phyloP scores from a whole-genome alignment of 129 eudicot species.

The Centella asiatica region DNA sequence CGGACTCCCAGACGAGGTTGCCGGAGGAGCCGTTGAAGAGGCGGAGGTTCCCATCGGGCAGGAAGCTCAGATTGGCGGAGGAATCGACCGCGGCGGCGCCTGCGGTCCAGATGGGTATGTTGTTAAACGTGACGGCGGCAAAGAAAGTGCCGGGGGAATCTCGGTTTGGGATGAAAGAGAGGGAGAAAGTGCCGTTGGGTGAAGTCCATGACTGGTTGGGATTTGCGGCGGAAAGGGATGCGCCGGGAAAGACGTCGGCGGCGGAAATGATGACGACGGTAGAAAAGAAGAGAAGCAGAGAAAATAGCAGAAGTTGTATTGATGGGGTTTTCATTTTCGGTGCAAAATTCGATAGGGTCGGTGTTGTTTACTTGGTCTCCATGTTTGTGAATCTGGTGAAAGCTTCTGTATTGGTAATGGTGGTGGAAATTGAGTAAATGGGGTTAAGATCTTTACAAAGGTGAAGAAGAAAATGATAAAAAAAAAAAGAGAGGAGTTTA shows the following conservation, averaged over 20 bases:
- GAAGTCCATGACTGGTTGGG: slow-evolving; percentile 49
- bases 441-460: not conserved
- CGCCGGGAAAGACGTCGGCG: slow-evolving; percentile 34
- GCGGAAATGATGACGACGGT: slow-evolving; percentile 13
- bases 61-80: slow-evolving; percentile 46
- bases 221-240: slow-evolving; percentile 47
- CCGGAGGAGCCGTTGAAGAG: slow-evolving; percentile 44
- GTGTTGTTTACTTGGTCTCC: not conserved
- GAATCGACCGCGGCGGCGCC: slow-evolving; percentile 31
- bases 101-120: slow-evolving; percentile 62
- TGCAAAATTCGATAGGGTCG: no score
- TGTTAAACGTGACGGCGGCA: slow-evolving; percentile 51
- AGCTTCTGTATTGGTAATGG: no score
- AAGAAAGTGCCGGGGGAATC: slow-evolving; percentile 15
- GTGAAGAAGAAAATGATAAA: not conserved
- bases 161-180: slow-evolving; percentile 34
- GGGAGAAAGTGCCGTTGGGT: slow-evolving; percentile 48
- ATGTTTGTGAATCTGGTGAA: not conserved
- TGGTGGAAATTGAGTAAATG: not conserved
- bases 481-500: not conserved
- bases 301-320: not conserved
- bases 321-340: slow-evolving; percentile 7
- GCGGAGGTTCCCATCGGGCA: slow-evolving; percentile 43
- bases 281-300: not conserved
- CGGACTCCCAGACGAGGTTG: slow-evolving; percentile 53